Base-by-base conservation (phyloP, 768 basidiomycete species). In the Pisolithus orientalis region DNA sequence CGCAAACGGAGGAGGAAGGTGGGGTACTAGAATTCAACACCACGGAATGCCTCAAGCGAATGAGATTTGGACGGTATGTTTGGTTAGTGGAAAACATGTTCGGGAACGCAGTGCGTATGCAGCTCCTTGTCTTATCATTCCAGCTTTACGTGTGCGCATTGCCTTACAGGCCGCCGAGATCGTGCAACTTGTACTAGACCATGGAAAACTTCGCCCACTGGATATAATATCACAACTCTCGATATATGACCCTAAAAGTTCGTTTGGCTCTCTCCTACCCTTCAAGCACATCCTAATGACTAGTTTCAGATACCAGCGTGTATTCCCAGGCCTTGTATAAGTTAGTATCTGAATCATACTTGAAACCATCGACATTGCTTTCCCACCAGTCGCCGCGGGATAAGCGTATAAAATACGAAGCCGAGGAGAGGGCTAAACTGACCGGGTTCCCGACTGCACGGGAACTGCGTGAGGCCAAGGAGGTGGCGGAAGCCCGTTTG, bases 11-110 rank as follows among this genome's bases (percentile, higher is more conserved):
- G 8, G 82, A 83, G n/a, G 85, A 83, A 39, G 82, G 80, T 5
- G 87, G 87, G 56, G 78, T 88, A 52, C 75, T 89, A 45, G 93
- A 96, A 65, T 73, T 95, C 56, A 92, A 93, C 61, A 71, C 82
- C 13, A 80, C 87, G 50, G 91, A 93, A 63, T 94, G 93, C 65
- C 74, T 96, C 34, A 73, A 83, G 70, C 75, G 94, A 51, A 61
- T 92, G 65, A 73, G 93, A 57, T 95, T 92, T 66, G 94, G 93
- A 25, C 79, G 79, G 53, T 93, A 88, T 60, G 78, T 91, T 24
- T 84, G 80, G 73, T 74, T 86, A 42, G 83, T 91, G 7, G 82
- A 83, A 57, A 72, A 83, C 50, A 65, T 84, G 44, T 85, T 87
- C 53, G 93, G 91, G 24, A 74, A 76, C 57, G 66, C 75, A 65